phyloP scores from a whole-genome alignment of 2,329 filamentous ascomycete species.

The Emericellopsis atlantica region DNA sequence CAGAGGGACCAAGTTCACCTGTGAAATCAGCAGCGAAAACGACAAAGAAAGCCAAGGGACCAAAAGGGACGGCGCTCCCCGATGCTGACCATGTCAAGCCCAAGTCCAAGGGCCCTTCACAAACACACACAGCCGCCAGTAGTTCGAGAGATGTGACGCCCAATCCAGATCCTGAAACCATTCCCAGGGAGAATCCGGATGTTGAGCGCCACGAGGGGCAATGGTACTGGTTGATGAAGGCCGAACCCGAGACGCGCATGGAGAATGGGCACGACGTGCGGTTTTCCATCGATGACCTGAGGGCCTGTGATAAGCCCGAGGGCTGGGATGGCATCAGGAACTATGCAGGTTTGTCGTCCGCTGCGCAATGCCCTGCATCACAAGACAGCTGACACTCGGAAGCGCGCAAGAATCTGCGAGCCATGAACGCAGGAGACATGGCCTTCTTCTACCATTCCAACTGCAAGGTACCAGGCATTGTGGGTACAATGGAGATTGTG shows the following conservation, averaged over 20 bases:
- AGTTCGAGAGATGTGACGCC: conserved; percentile 9
- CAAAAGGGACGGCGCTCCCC: neutral
- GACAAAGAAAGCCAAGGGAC: neutral
- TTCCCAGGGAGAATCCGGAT: conserved; percentile 24
- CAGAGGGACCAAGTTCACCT: neutral
- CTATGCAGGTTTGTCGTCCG: neutral
- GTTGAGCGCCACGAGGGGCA: conserved; percentile 24
- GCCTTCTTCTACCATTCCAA: conserved; percentile 98
- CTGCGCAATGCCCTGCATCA: no score
- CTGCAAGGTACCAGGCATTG: conserved; percentile 79
- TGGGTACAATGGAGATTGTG: conserved; percentile 81
- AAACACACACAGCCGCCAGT: neutral
- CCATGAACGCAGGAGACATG: conserved; percentile 83
- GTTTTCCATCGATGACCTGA: conserved; percentile 89
- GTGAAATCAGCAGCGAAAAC: neutral
- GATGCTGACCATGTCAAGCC: neutral
- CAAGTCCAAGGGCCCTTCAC: neutral
- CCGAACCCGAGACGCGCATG: conserved; percentile 74
- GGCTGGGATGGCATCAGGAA: conserved; percentile 65
- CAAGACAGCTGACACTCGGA: neutral
- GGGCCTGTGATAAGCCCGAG: conserved; percentile 60
- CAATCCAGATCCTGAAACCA: conserved; percentile 16
- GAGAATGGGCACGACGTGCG: conserved; percentile 82
- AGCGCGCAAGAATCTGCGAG: conserved; percentile 79
- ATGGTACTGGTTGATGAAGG: conserved; percentile 72